Base-by-base conservation (phyloP, 768 basidiomycete species). In the Kwoniella europaea region DNA sequence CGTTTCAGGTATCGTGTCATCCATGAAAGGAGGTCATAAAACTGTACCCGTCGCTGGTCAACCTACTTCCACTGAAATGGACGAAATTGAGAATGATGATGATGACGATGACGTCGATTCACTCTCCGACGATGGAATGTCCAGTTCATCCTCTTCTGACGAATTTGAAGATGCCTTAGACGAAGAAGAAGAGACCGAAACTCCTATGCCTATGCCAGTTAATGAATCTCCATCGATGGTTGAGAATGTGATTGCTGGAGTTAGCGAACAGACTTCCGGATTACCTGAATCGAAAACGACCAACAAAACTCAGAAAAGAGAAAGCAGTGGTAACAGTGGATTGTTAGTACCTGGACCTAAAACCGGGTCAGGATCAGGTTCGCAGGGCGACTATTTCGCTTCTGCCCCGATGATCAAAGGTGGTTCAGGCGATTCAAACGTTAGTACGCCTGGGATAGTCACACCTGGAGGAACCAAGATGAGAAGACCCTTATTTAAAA, bases 11-110 rank as follows among this genome's bases (percentile, higher is more conserved):
- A 62, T 73, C 64, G 52, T 66, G 1, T 53, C 62, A 9, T 50
- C 65, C 9, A 29, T 72, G 65, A 27, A 67, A 7, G 69, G 78
- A 16, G 61, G 65, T 1, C 73, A 79, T 60, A 73, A 74, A 63
- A 75, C 71, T 55, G 54, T 57, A 89, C 65, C 74, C 62, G n/a
- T 90, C 4, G 84, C 92, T 10, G 90, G 89, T n/a, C 52, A 63
- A 27, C 52, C 20, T 18, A 41, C 15, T 4, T 15, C 29, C 29
- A 29, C 3, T 24, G 50, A 24, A 16, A 4, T 29, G 12, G 61
- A 63, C 46, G 50, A 24, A 35, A 4, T 29, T 16, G 61, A 63
- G n/a, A 44, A 63, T 20, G 66, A 67, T 35, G 87, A 86, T 0
- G 88, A 88, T 52, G 86, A 84, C 15, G 87, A 87, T 42, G 85